Percentiles rank a stretch among this genome's conserved stretches.
Evolutionary conservation across 495 filamentous ascomycete species (phyloP).

Genomic region (Neurospora sp.): DNA sequence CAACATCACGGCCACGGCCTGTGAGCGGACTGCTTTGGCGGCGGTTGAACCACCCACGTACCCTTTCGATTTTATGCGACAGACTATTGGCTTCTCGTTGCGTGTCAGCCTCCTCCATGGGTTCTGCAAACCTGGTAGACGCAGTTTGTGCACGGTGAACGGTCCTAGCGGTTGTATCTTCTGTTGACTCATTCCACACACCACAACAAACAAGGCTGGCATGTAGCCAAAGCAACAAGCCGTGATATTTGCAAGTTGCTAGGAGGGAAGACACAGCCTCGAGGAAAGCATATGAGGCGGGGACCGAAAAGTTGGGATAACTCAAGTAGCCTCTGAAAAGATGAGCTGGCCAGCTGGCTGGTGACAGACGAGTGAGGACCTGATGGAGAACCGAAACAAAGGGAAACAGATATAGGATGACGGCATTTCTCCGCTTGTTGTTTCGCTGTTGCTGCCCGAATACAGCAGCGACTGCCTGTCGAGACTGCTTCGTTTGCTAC

Average conservation of each 20-base stretch:
- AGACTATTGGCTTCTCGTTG: background rate
- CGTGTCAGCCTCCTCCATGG: background rate
- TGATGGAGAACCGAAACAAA: conserved; percentile 10
- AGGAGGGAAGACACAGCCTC: background rate
- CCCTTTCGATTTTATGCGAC: background rate
- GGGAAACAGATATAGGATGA: conserved; percentile 16
- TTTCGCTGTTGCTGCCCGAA: conserved; percentile 40
- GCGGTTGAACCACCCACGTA: background rate
- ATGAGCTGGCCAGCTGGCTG: background rate
- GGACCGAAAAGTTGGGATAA: background rate
- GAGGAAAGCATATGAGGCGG: background rate
- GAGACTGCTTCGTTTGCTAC: conserved; percentile 14
- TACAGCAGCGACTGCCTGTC: conserved; percentile 20
- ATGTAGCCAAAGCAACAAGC: background rate
- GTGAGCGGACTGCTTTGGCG: background rate
- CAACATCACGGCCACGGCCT: background rate
- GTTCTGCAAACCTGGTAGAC: background rate
- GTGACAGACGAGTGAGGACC: conserved; percentile 11
- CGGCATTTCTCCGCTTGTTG: conserved; percentile 25
- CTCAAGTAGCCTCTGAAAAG: background rate
- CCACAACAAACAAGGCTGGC: background rate
- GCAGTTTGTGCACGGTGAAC: background rate
- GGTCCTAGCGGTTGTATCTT: background rate
- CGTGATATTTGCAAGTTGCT: background rate
- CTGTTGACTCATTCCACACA: background rate